Evolutionary conservation across 306 rosid genomes (phyloP).

Genomic region (Cucurbita ficifolia): DNA sequence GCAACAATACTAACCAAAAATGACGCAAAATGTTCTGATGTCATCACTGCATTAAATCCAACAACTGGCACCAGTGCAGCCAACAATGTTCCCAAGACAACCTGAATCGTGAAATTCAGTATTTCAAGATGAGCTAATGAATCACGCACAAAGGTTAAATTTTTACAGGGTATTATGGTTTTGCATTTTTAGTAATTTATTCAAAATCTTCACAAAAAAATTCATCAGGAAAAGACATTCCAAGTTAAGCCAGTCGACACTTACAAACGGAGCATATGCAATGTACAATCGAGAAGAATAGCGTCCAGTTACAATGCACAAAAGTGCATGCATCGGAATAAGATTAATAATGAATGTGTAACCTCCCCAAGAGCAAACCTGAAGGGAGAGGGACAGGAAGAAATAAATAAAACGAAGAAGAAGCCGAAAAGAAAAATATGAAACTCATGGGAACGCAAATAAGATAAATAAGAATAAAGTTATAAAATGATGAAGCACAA

Average conservation of each 20-base stretch:
- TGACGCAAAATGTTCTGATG: constrained; percentile 97
- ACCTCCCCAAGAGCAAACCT: constrained; percentile 99
- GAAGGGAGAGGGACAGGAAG: constrained; percentile 21
- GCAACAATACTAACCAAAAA: constrained; percentile 53
- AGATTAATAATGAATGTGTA: constrained; percentile 97
- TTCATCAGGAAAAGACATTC: background rate
- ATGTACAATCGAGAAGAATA: constrained; percentile 87
- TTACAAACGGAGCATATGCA: constrained; percentile 96
- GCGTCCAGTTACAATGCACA: constrained; percentile 94
- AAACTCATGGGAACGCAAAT: background rate
- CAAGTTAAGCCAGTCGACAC: constrained; percentile 19
- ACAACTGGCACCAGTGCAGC: constrained; percentile 96
- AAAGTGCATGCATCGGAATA: constrained; percentile 94
- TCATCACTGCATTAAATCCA: constrained; percentile 96
- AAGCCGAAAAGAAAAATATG: constrained; percentile 15
- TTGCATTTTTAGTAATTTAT: background rate
- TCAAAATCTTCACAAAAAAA: background rate
- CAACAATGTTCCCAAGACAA: constrained; percentile 77
- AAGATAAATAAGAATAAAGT: background rate
- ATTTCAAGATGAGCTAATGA: constrained; percentile 17
- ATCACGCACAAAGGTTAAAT: background rate
- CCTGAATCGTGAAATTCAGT: constrained; percentile 32
- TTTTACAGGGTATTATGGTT: background rate
- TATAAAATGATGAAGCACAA: constrained; percentile 6
- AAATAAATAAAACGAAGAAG: constrained; percentile 39